Conservation (phyloP, 1,284 basidiomycete genomes). For the Porphyrellus sp. region DNA sequence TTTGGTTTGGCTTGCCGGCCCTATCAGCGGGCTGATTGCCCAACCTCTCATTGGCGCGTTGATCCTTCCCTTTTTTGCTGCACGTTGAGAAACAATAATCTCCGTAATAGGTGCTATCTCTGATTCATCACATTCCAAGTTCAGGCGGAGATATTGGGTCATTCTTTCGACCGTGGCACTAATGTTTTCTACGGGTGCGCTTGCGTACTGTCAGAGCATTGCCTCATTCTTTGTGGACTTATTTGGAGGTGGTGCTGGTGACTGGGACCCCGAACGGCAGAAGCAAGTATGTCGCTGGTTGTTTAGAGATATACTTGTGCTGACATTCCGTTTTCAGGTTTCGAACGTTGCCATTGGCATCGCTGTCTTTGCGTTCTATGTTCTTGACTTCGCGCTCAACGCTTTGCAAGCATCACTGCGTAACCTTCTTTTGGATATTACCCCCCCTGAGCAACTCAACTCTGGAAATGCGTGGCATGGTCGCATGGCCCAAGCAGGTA, state of each 20-base stretch:
- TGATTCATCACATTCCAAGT: slow-evolving; percentile 86
- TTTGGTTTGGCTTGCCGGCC: slow-evolving; percentile 96
- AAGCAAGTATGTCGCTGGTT: slow-evolving; percentile 45
- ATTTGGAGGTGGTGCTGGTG: slow-evolving; percentile 73
- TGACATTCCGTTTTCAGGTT: slow-evolving; percentile 44
- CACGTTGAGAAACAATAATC: slow-evolving; percentile 25
- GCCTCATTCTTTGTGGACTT: slow-evolving; percentile 78
- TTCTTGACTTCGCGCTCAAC: slow-evolving; percentile 94
- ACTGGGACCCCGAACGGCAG: slow-evolving; percentile 83
- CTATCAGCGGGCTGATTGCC: slow-evolving; percentile 88
- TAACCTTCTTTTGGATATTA: slow-evolving; percentile 88
- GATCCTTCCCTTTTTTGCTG: slow-evolving; percentile 3
- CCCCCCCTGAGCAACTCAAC: slow-evolving; percentile 84
- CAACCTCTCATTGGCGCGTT: slow-evolving; percentile 88
- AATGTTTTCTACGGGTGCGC: slow-evolving; percentile 63
- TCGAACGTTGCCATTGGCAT: slow-evolving; percentile 74
- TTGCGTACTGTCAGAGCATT: slow-evolving; percentile 83
- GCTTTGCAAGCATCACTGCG: slow-evolving; percentile 90
- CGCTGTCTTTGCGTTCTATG: slow-evolving; percentile 89
- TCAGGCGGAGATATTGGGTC: slow-evolving; percentile 89
- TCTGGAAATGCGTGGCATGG: slow-evolving; percentile 98
- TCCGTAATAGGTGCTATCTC: slow-evolving; percentile 76
- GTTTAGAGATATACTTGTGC: not conserved
- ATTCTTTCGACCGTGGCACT: slow-evolving; percentile 76
- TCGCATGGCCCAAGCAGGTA: slow-evolving; percentile 91